Conservation (phyloP, 345 rosid species). For the Streptanthus diversifolius region DNA sequence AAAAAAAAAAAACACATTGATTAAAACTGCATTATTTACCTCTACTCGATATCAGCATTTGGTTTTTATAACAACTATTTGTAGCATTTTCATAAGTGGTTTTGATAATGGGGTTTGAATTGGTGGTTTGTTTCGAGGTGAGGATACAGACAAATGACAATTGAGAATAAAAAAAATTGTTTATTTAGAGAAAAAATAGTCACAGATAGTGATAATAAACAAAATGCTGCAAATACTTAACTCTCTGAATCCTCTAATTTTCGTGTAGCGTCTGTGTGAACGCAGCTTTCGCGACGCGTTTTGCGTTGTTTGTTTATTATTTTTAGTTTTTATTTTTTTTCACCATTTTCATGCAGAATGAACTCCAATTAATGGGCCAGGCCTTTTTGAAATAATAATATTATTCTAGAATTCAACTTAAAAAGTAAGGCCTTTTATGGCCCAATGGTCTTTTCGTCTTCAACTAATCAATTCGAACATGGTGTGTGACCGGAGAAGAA, state of each 20-base stretch:
- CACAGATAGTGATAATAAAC: not conserved
- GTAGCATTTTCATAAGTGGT: not conserved
- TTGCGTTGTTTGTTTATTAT: constrained; percentile 3
- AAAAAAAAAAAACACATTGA: not conserved
- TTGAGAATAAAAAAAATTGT: not conserved
- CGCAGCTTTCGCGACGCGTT: constrained; percentile 20
- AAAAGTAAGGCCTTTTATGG: not conserved
- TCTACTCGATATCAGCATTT: not conserved
- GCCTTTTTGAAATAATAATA: not conserved
- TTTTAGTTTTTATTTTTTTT: too few relatives aligned
- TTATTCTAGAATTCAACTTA: not conserved
- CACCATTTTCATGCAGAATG: not conserved
- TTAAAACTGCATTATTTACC: not conserved
- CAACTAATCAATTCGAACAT: not conserved
- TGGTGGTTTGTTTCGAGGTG: constrained; percentile 20
- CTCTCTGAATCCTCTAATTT: not conserved
- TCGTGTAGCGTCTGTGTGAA: constrained; percentile 17
- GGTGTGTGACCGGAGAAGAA: not conserved
- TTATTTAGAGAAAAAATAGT: too few relatives aligned
- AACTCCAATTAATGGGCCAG: not conserved
- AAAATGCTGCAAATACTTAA: not conserved
- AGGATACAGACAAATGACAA: not conserved
- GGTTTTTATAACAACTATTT: not conserved
- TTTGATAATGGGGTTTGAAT: not conserved
- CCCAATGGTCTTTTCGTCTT: constrained; percentile 11